Conservation (phyloP, 2,329 filamentous ascomycete genomes). For the Aspergillus ustus region DNA sequence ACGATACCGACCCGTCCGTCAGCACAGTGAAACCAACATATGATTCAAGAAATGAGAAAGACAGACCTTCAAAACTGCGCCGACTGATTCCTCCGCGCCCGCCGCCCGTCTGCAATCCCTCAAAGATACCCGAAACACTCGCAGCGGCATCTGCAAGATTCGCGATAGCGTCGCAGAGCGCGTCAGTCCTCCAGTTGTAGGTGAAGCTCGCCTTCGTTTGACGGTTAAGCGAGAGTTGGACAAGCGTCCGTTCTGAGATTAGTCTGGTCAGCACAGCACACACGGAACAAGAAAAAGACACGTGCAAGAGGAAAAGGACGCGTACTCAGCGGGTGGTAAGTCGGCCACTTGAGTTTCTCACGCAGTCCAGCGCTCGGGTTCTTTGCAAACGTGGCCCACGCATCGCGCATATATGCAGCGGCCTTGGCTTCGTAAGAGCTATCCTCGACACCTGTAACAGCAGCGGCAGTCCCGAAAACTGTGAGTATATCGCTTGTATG, state of each 20-base stretch:
- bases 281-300: neutral
- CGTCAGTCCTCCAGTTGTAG: conserved; percentile 9
- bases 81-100: neutral
- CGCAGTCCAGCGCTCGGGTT: neutral
- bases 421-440: neutral
- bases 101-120: neutral
- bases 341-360: conserved; percentile 12
- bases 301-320: neutral
- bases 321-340: neutral
- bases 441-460: neutral
- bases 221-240: conserved; percentile 6
- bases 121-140: neutral
- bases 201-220: conserved; percentile 9
- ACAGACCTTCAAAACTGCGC: neutral
- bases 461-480: neutral
- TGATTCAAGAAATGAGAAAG: no score
- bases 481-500: neutral
- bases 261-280: no score
- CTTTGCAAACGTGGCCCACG: conserved; percentile 7
- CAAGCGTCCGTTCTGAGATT: neutral
- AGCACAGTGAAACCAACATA: no score
- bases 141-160: neutral
- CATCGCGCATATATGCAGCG: neutral
- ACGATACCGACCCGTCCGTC: no score
- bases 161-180: neutral